phyloP scores from a whole-genome alignment of 345 rosid genomes.

The Arabidopsis arenosa region DNA sequence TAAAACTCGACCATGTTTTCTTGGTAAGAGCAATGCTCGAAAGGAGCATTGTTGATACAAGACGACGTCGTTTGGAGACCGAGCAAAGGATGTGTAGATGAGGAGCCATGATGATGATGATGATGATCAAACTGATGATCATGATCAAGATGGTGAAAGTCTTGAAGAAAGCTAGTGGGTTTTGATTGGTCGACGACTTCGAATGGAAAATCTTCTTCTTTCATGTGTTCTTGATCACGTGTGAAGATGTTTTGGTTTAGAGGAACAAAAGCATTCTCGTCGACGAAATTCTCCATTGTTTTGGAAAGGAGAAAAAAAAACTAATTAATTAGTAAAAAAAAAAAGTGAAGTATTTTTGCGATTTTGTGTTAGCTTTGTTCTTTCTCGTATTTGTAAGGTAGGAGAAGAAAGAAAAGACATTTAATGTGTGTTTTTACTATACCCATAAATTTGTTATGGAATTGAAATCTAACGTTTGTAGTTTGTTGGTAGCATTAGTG shows the following conservation, averaged over 20 bases:
- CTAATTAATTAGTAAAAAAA: conserved; percentile 44
- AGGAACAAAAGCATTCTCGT: conserved; percentile 24
- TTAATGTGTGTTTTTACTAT: conserved; percentile 32
- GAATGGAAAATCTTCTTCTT: conserved; percentile 50
- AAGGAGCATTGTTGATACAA: conserved; percentile 48
- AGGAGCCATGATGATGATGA: conserved; percentile 37
- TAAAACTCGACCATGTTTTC: conserved; percentile 46
- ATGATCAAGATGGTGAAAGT: conserved; percentile 60
- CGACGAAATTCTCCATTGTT: conserved; percentile 41
- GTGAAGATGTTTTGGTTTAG: conserved; percentile 43
- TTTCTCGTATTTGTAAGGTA: conserved; percentile 42
- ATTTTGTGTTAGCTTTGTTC: conserved; percentile 38
- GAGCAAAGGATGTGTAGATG: conserved; percentile 53
- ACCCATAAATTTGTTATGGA: conserved; percentile 35
- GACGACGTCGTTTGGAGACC: conserved; percentile 46
- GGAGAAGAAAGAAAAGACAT: conserved; percentile 27
- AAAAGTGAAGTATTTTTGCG: conserved; percentile 3
- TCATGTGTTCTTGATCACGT: conserved; percentile 44
- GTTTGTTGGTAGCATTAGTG: conserved; percentile 44
- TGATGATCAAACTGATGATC: conserved; percentile 39
- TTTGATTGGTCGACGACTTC: conserved; percentile 46
- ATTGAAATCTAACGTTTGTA: conserved; percentile 34
- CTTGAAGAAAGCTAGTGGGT: conserved; percentile 56
- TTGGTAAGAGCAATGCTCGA: conserved; percentile 54
- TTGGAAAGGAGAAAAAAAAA: conserved; percentile 35